Conservation (phyloP, 345 rosid genomes). For the Durio zibethinus region DNA sequence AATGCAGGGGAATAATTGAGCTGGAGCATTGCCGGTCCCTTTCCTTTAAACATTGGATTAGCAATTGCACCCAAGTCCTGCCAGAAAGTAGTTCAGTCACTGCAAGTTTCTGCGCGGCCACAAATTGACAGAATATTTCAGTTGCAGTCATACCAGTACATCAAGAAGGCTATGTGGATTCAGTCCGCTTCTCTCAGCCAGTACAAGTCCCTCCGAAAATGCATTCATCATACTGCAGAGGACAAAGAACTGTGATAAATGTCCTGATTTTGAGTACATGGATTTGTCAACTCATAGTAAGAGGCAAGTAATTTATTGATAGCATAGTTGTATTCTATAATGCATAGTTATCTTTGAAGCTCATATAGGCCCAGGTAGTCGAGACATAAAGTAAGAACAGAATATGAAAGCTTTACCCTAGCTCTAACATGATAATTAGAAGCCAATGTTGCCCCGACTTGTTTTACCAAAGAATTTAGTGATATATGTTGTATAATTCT, state of each 20-base stretch:
- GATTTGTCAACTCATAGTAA: not conserved
- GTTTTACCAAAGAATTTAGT: not conserved
- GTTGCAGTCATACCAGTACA: conserved; percentile 56
- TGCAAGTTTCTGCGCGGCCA: not conserved
- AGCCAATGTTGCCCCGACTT: not conserved
- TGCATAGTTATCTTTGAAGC: not conserved
- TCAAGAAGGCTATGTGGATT: conserved; percentile 66
- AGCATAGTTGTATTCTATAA: not conserved
- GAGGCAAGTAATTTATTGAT: not conserved
- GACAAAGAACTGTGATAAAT: not conserved
- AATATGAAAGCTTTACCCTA: not conserved
- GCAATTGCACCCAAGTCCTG: conserved; percentile 85
- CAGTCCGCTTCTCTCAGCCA: conserved; percentile 78
- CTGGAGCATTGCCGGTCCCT: conserved; percentile 82
- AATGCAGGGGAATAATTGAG: conserved; percentile 64
- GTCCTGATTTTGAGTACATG: not conserved
- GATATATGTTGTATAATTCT: not conserved
- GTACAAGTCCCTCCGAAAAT: conserved; percentile 85
- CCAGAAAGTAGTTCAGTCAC: conserved; percentile 13
- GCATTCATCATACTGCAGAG: conserved; percentile 77
- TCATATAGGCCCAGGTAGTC: not conserved
- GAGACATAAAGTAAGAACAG: not conserved
- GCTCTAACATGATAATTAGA: not conserved
- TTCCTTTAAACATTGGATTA: conserved; percentile 80
- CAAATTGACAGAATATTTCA: not conserved